Base-by-base conservation (phyloP, 2,329 filamentous ascomycete genomes). In the Thermoascus crustaceus region DNA sequence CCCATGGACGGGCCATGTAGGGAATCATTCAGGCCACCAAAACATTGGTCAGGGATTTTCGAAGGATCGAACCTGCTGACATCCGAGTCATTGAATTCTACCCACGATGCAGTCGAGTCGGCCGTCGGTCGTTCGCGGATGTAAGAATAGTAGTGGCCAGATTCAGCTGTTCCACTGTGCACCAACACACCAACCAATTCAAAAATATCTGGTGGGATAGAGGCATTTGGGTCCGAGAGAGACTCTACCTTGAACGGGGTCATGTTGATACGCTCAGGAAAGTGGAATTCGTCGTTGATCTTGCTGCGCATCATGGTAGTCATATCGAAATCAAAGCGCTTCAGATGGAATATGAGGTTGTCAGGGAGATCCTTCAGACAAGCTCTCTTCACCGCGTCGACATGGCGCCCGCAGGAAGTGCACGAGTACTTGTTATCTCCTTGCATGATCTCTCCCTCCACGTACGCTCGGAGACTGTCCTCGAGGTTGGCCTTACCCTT, bases 401-500 rank as follows among this genome's bases (percentile, higher is more conserved):
- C 91, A 49, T 91, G 83, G 7, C 77, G 76, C 42, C 86, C 84
- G 56, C 91, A 98, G 4, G 78, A 82, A 19, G 87, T 88, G 63
- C 91, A 98, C 46, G 93, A 94, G 68, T 96, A 98, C 64, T 94
- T 95, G 67, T 98, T 96, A 51, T 94, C 87, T 46, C 93, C 91
- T 68, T 94, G 86, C 82, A 98, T 88, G 22, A 91, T 79, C 61
- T 98, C 91, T 3, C 91, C 91, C 54, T 93, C 85, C 8, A 96
- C 87, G 56, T 94, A 96, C n/a, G 89, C 86, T 48, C 87, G 79
- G 9, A 98, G 69, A 53, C 91, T 96, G 46, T 95, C 87, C 50
- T 85, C 72, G 2, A 98, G 73, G 20, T 71, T 82, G 14, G 69
- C 72, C 62, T 95, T 96, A 34, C 89, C 89, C 58, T 94, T 93